Evolutionary conservation across 106 monocot genomes (phyloP).

Genomic region (Acorus gramineus): DNA sequence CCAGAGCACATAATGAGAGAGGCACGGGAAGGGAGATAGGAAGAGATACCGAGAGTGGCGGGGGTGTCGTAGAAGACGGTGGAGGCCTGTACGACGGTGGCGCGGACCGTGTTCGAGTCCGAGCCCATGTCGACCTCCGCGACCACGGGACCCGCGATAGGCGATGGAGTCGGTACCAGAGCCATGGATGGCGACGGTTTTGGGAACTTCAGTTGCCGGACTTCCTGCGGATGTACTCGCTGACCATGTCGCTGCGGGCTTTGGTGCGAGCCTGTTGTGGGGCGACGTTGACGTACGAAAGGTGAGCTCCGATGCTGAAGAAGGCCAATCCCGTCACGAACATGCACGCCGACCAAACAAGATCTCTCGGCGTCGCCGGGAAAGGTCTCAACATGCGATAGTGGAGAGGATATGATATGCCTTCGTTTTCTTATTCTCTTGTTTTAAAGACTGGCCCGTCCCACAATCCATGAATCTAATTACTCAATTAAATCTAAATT

Average conservation of each 20-base stretch:
- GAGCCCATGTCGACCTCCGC: conserved; percentile 78
- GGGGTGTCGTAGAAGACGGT: conserved; percentile 90
- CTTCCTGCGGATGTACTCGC: conserved; percentile 56
- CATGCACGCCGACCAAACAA: conserved; percentile 17
- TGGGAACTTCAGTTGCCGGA: conserved; percentile 21
- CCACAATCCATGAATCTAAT: too few species aligned
- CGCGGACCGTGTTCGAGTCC: conserved; percentile 45
- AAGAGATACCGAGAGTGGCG: conserved; percentile 56
- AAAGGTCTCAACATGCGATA: too few species aligned
- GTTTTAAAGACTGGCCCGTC: too few species aligned
- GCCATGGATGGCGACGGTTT: conserved; percentile 22
- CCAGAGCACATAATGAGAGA: too few species aligned
- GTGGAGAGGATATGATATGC: too few species aligned
- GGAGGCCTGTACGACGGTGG: conserved; percentile 85
- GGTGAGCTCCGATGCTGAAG: conserved; percentile 50
- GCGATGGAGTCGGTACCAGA: conserved; percentile 34
- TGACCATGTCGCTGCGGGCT: conserved; percentile 49
- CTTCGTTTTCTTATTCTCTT: too few species aligned
- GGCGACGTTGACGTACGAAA: conserved; percentile 62
- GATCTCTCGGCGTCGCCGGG: conserved; percentile 33
- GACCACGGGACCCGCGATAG: conserved; percentile 38
- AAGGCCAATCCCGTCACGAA: conserved; percentile 35
- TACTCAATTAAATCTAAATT: too few species aligned
- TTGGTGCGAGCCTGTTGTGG: conserved; percentile 58
- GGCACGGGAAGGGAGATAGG: background rate